Conservation (phyloP, 352 stramenopile species). For the Phytophthora agathidicida region DNA sequence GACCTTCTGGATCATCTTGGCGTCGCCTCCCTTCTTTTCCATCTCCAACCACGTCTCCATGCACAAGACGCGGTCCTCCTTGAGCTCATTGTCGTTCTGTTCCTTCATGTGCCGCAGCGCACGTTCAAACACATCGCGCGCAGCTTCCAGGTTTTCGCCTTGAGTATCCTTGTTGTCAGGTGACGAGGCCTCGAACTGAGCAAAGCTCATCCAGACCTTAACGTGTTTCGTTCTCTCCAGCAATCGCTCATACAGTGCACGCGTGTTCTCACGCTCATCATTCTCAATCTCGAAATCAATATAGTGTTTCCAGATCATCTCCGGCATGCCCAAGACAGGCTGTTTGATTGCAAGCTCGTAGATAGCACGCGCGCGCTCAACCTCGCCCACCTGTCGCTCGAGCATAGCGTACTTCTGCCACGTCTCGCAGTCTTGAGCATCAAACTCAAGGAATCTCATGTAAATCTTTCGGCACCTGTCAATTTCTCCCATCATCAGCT, state of each 20-base stretch:
- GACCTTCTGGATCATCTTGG: constrained; percentile 86
- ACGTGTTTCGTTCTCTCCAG: constrained; percentile 97
- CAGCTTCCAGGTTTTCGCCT: constrained; percentile 60
- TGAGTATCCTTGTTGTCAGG: constrained; percentile 23
- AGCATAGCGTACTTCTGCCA: constrained; percentile 97
- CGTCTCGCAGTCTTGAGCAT: constrained; percentile 91
- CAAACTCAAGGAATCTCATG: constrained; percentile 85
- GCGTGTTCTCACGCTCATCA: constrained; percentile 83
- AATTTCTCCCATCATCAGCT: constrained; percentile 98
- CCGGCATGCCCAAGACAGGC: constrained; percentile 96
- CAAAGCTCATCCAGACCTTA: constrained; percentile 96
- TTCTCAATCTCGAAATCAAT: constrained; percentile 99
- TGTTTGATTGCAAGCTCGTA: constrained; percentile 97
- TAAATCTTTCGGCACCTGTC: constrained; percentile 95
- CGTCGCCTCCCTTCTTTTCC: constrained; percentile 83
- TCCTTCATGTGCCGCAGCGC: constrained; percentile 94
- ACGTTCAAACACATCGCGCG: constrained; percentile 92
- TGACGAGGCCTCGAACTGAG: constrained; percentile 81
- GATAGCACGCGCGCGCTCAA: constrained; percentile 93
- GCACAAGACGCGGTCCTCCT: constrained; percentile 96
- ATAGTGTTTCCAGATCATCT: constrained; percentile 99
- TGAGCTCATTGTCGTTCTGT: constrained; percentile 71
- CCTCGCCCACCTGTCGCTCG: constrained; percentile 96
- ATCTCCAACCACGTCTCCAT: constrained; percentile 96
- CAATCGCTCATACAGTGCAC: constrained; percentile 95